Percentiles rank a stretch among this genome's conserved stretches.
Conservation (phyloP, 148 eudicot genomes). For the Nepenthes mirabilis region DNA sequence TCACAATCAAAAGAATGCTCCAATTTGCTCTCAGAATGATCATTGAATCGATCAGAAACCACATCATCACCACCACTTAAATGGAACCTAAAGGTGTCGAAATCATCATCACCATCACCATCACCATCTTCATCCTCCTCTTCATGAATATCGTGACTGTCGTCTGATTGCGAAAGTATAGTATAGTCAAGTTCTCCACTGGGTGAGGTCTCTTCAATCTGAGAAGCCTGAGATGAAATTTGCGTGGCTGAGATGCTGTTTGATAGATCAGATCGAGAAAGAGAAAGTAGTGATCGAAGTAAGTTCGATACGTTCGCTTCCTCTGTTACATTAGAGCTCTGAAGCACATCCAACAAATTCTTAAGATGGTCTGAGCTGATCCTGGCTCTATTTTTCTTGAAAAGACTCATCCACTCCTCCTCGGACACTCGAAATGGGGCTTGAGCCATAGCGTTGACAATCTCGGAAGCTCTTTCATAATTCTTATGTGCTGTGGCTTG, state of each 20-base stretch:
- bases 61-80: constrained; percentile 10
- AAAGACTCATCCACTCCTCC: constrained; percentile 53
- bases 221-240: no score
- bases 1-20: background rate
- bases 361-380: constrained; percentile 27
- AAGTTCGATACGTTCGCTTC: constrained; percentile 51
- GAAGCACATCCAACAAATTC: constrained; percentile 27
- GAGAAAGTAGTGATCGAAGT: constrained; percentile 33
- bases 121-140: background rate
- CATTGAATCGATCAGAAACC: constrained; percentile 11
- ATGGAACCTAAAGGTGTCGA: background rate
- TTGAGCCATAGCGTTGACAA: constrained; percentile 44
- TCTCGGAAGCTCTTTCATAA: constrained; percentile 30
- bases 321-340: constrained; percentile 14
- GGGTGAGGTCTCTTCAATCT: background rate
- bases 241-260: constrained; percentile 2
- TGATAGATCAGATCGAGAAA: constrained; percentile 17
- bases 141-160: background rate
- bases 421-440: constrained; percentile 68
- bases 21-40: constrained; percentile 14
- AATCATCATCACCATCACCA: constrained; percentile 7
- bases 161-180: constrained; percentile 1
- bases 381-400: constrained; percentile 50
- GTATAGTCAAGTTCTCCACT: background rate
- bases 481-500: constrained; percentile 35